Conservation (phyloP, 495 filamentous ascomycete species). For the Astrocystis sublimbata region DNA sequence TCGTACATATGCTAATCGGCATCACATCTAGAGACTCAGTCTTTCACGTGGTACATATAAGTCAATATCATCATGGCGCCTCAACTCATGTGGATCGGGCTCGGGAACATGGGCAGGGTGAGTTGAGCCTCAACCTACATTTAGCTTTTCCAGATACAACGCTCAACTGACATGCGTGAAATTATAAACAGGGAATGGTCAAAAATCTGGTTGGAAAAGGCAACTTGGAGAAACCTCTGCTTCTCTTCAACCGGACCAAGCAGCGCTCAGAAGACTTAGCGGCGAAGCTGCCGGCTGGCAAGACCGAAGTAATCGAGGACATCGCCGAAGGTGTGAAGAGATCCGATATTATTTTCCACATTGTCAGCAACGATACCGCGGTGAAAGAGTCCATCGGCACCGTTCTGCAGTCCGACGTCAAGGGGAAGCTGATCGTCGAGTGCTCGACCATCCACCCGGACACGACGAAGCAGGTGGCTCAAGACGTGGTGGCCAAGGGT, state of each 20-base stretch:
- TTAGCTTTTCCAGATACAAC: not conserved
- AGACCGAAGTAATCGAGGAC: constrained; percentile 60
- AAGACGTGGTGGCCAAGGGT: constrained; percentile 55
- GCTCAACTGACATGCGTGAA: constrained; percentile 10
- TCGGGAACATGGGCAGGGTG: constrained; percentile 91
- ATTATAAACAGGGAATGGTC: constrained; percentile 78
- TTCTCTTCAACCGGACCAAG: constrained; percentile 78
- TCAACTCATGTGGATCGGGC: constrained; percentile 76
- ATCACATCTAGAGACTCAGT: not conserved
- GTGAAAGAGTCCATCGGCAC: constrained; percentile 59
- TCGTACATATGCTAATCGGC: not conserved
- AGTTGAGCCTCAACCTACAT: constrained; percentile 33
- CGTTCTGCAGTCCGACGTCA: constrained; percentile 55
- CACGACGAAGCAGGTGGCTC: constrained; percentile 65
- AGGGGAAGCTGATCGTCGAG: constrained; percentile 76
- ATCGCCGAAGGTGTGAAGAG: constrained; percentile 65
- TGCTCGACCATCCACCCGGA: constrained; percentile 88
- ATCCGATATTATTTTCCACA: constrained; percentile 81
- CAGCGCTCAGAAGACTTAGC: constrained; percentile 59
- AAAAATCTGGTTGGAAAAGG: constrained; percentile 81
- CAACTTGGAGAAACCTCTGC: constrained; percentile 64
- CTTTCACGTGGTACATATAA: not conserved
- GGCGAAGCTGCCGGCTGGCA: constrained; percentile 53
- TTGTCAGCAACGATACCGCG: constrained; percentile 76
- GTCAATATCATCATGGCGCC: constrained; percentile 51